Evolutionary conservation across 768 basidiomycete species (phyloP).

Genomic region (Cubamyces sp.): DNA sequence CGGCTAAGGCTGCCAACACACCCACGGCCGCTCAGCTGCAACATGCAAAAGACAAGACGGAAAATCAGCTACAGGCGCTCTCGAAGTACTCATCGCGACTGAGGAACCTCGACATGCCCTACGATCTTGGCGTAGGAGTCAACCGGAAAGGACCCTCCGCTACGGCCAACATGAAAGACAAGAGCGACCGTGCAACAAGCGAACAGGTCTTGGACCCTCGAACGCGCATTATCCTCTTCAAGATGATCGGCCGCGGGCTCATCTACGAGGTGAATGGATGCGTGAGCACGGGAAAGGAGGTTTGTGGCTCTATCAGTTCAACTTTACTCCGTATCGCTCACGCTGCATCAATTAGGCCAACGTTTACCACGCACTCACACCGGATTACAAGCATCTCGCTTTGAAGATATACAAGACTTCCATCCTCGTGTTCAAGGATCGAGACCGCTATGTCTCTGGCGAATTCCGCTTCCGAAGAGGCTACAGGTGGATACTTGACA

Average conservation of each 20-base stretch:
- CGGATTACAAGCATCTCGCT: slow-evolving; percentile 67
- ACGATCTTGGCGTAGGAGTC: slow-evolving; percentile 69
- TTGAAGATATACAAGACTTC: slow-evolving; percentile 99
- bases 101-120: slow-evolving; percentile 75
- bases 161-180: slow-evolving; percentile 89
- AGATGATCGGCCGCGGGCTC: slow-evolving; percentile 91
- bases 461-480: slow-evolving; percentile 95
- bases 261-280: slow-evolving; percentile 94
- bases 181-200: slow-evolving; percentile 93
- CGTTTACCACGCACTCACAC: slow-evolving; percentile 87
- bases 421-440: slow-evolving; percentile 95
- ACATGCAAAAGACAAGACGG: slow-evolving; percentile 58
- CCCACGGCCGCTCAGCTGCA: slow-evolving; percentile 18
- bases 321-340: background rate
- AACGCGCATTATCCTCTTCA: slow-evolving; percentile 92
- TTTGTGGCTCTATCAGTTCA: slow-evolving; percentile 36
- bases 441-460: slow-evolving; percentile 95
- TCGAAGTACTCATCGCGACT: slow-evolving; percentile 79
- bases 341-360: slow-evolving; percentile 68
- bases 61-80: slow-evolving; percentile 74
- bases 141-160: slow-evolving; percentile 94
- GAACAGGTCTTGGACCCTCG: slow-evolving; percentile 97
- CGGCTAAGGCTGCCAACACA: slow-evolving; percentile 33
- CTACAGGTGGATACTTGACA: slow-evolving; percentile 49
- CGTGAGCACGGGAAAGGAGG: slow-evolving; percentile 98